Evolutionary conservation across 305 asterid species (phyloP), one percentile per base, ranked within the genome.

Genomic region (Fraxinus xanthoxyloides): DNA sequence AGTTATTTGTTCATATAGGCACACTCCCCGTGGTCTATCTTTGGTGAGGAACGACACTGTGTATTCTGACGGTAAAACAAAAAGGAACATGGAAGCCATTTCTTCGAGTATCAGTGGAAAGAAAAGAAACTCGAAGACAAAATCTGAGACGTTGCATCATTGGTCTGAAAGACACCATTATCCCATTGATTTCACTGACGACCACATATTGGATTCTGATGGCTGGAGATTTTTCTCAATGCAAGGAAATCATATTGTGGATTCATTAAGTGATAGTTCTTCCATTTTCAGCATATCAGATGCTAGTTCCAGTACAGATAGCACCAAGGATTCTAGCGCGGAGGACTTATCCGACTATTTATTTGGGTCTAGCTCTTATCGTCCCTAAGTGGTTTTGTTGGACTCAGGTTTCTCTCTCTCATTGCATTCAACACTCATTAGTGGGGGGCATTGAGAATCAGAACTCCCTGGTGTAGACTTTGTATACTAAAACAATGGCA

Each of bases 251-350:
- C 84, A 69, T 8, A n/a, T 82, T 12, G 30, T 82, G 75, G 93
- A 90, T 73, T 85, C 92, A 21, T 84, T 84, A 3, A 90, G 93
- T 10, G 93, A 90, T 82, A 83, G 86, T 73, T 90, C 93, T n/a
- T 90, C 93, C 35, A 87, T 90, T 77, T 90, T 90, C 89, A 90
- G 92, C 77, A 63, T 81, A 26, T 87, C 93, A 0, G 93, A 90
- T 84, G 86, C 92, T 80, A 90, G 93, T 48, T 90, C 93, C 48
- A 90, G 93, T 77, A 87, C 92, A 32, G 93, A 90, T 56, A 90
- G 93, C 89, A 87, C 92, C 80, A 90, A 90, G 87, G 93, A 90
- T 75, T 88, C 92, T 0, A 90, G 90, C 74, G 89, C 86, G 15
- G 91, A 90, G 76, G 92, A 90, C 5, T 69, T 90, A 82, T 90